phyloP scores from a whole-genome alignment of 2,329 filamentous ascomycete species.

The Grosmannia clavigera region DNA sequence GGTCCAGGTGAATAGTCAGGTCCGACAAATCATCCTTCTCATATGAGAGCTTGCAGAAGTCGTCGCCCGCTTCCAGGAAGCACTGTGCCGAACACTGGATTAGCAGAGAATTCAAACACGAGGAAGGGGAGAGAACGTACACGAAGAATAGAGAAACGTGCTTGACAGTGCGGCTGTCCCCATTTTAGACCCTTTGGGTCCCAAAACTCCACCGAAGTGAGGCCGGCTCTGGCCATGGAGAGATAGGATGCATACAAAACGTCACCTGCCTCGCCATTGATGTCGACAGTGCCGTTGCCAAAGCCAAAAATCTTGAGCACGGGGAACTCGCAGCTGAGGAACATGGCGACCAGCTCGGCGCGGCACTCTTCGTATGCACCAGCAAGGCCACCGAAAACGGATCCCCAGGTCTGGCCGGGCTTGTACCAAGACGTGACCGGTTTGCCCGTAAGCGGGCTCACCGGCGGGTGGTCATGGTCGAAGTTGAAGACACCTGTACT shows the following conservation, averaged over 20 bases:
- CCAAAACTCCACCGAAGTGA: slow-evolving; percentile 86
- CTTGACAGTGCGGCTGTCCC: slow-evolving; percentile 88
- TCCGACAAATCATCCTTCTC: slow-evolving; percentile 63
- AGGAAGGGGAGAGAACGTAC: slow-evolving; percentile 10
- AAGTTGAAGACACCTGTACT: slow-evolving; percentile 77
- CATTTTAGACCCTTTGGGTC: slow-evolving; percentile 83
- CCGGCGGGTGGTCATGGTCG: slow-evolving; percentile 65
- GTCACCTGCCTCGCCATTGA: slow-evolving; percentile 67
- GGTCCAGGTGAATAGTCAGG: slow-evolving; percentile 70
- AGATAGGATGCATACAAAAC: slow-evolving; percentile 83
- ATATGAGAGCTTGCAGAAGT: slow-evolving; percentile 75
- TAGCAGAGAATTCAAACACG: background rate
- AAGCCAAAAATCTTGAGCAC: slow-evolving; percentile 88
- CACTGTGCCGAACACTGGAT: slow-evolving; percentile 27
- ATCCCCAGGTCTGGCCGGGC: slow-evolving; percentile 88
- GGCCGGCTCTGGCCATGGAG: slow-evolving; percentile 85
- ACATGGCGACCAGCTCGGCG: slow-evolving; percentile 90
- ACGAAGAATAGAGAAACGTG: slow-evolving; percentile 75
- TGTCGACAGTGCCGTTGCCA: slow-evolving; percentile 61
- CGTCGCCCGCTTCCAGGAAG: slow-evolving; percentile 74
- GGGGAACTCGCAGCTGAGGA: slow-evolving; percentile 74
- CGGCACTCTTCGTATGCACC: slow-evolving; percentile 90
- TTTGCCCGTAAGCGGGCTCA: slow-evolving; percentile 67
- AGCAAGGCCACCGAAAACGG: slow-evolving; percentile 77
- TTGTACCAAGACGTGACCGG: slow-evolving; percentile 83